Evolutionary conservation across 148 eudicot genomes (phyloP), one percentile per base, ranked within the genome.

Genomic region (Spergularia marina): DNA sequence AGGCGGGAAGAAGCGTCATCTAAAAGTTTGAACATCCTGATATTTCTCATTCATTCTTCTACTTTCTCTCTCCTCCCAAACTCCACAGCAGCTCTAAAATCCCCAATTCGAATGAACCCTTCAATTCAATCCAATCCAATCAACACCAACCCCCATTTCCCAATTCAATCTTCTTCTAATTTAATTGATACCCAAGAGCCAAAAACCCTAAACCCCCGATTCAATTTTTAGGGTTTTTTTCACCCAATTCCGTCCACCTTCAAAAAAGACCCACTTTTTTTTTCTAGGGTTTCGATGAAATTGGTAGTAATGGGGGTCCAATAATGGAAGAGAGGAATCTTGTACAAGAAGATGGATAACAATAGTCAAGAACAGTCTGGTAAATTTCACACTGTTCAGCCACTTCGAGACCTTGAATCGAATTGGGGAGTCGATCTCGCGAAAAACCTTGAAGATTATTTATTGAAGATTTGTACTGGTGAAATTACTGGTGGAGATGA

Each of bases 361-460:
- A 72, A 77, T 0, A 77, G 39, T 61, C 79, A 86, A 76, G 86
- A 75, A 5, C 55, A 73, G 20, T 65, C 54, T 52, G 78, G 73
- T 34, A 53, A 83, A 60, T 65, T 91, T 54, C 89, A 83, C 15
- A 72, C 80, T 30, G 88, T 94, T 17, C 93, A 89, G 76, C 93
- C 98, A 2, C 95, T 62, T 65, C 87, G 98, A 23, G 98, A 94
- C 67, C 85, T 91, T 17, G 85, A 91, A 53, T 89, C 91, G 9
- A 94, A 94, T 78, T 91, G 95, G 95, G 92, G 82, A 10, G 93
- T 94, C 14, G 98, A 94, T 85, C 87, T 94, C 67, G 89, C 91
- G 2, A 88, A 90, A 74, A 89, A 84, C 52, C 90, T 94, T 20
- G 93, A 94, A 79, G 90, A 86, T 17, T 94, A 94, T 81, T 83